Base-by-base conservation (phyloP, 2,329 filamentous ascomycete species). In the Fusarium cicatricum region DNA sequence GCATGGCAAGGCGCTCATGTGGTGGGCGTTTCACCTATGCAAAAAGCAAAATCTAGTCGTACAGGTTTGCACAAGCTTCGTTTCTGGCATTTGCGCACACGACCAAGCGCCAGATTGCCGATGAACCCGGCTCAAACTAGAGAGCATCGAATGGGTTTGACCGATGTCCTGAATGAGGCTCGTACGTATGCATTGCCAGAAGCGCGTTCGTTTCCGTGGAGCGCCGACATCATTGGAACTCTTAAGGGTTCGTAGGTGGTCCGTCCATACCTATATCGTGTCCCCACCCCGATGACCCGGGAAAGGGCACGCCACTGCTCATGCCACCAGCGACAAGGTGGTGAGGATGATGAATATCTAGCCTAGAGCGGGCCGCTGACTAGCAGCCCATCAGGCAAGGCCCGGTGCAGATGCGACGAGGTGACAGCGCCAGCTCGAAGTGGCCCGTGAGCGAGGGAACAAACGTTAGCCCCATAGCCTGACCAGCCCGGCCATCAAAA, bases 361-460 rank as follows among this genome's bases (percentile, higher is more conserved):
- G 42, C 59, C 47, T 58, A 37, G 57, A 49, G 56, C 66, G 64
- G 62, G 51, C 66, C 62, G 62, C 53, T 52, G 46, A 44, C 46
- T 65, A 65, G 60, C 42, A 63, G 49, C 46, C 44, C 62, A 62
- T 61, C 63, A 61, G 53, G 37, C 50, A 65, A 65, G 55, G 39
- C 32, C 52, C 38, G 48, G 56, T 60, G 42, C 38, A 43, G 43
- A n/a, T 51, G 37, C 49, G 45, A 39, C 57, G 54, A 55, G 52
- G 51, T 58, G 58, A 58, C 58, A 62, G 21, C 58, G n/a, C 38
- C 40, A 57, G 47, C 26, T 48, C 12, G 21, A 34, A 38, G 55
- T 68, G 60, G 65, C 39, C 65, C 60, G 63, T 58, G 54, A 50
- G 50, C 42, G 34, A 42, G 46, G 53, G 42, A 52, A 49, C 47